These are phyloP conservation scores for Geranium incanum DNA, from an alignment of 441 rosid species.

Conservation along the genomic window DNA sequence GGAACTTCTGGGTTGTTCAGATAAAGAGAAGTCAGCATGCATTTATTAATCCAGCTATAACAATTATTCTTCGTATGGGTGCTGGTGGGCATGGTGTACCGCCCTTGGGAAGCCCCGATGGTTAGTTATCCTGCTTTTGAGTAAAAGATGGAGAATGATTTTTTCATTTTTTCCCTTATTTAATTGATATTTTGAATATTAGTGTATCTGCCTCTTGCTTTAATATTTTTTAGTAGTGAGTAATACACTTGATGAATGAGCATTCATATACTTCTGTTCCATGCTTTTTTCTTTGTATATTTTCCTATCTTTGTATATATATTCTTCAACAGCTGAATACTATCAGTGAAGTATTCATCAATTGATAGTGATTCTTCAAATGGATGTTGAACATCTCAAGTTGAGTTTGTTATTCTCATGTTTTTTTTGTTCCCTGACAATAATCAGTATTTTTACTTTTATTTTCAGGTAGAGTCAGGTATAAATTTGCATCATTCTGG, in stretches of 20 bases:
- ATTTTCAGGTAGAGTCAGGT: conserved; percentile 92
- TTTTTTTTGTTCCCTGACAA: not conserved
- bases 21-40: conserved; percentile 97
- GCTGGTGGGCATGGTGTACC: conserved; percentile 99
- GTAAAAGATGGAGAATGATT: not conserved
- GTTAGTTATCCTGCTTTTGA: conserved; percentile 38
- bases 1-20: conserved; percentile 34
- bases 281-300: not conserved
- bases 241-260: not conserved
- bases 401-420: not conserved
- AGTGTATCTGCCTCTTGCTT: not conserved
- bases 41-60: conserved; percentile 88
- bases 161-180: not conserved
- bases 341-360: not conserved
- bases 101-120: conserved; percentile 97
- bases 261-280: not conserved
- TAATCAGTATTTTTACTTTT: conserved; percentile 18
- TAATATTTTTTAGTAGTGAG: not conserved
- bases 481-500: conserved; percentile 99
- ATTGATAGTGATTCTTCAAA: not conserved
- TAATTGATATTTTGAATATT: not conserved
- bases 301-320: not conserved
- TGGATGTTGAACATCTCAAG: not conserved
- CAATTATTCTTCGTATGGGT: conserved; percentile 89
- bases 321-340: not conserved